Conservation (phyloP, 108 stramenopile genomes). For the Skeletonema menzelii region DNA sequence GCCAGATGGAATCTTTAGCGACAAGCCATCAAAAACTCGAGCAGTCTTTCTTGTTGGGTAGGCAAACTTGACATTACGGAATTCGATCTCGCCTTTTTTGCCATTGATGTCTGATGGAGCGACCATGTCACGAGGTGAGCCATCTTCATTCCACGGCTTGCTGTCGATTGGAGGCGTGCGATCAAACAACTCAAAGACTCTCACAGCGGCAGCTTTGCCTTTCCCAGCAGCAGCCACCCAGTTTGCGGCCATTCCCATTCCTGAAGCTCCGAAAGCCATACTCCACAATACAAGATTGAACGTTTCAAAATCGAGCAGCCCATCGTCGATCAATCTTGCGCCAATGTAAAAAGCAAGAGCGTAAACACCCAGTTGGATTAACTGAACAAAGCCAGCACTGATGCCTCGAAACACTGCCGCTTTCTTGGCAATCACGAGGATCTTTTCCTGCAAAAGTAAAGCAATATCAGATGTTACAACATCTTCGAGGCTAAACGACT, state of each 20-base stretch:
- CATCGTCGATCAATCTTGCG: conserved; percentile 23
- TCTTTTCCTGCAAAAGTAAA: conserved; percentile 15
- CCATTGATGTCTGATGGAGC: conserved; percentile 17
- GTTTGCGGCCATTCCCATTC: conserved; percentile 47
- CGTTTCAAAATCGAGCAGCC: conserved; percentile 18
- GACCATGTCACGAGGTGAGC: conserved; percentile 29
- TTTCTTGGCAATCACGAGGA: conserved; percentile 13
- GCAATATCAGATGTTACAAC: conserved; percentile 34
- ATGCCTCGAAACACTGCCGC: conserved; percentile 30
- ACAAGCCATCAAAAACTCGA: conserved; percentile 57
- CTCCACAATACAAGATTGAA: conserved; percentile 30
- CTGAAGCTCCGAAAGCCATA: conserved; percentile 41
- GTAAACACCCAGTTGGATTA: conserved; percentile 41
- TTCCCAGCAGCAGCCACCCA: conserved; percentile 40
- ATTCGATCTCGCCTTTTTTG: conserved; percentile 36
- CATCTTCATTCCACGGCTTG: conserved; percentile 39
- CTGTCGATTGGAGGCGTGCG: conserved; percentile 32
- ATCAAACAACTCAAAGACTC: conserved; percentile 47
- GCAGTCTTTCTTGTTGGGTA: conserved; percentile 77
- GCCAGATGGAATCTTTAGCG: conserved; percentile 54
- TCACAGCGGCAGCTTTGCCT: conserved; percentile 32
- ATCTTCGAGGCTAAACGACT: conserved; percentile 45
- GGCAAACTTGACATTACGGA: conserved; percentile 65
- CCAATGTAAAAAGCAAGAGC: conserved; percentile 43
- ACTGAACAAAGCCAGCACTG: conserved; percentile 30